These are phyloP conservation scores for Microbotryum intermedium DNA, from an alignment of 1,284 basidiomycete species.

Conservation along the genomic window DNA sequence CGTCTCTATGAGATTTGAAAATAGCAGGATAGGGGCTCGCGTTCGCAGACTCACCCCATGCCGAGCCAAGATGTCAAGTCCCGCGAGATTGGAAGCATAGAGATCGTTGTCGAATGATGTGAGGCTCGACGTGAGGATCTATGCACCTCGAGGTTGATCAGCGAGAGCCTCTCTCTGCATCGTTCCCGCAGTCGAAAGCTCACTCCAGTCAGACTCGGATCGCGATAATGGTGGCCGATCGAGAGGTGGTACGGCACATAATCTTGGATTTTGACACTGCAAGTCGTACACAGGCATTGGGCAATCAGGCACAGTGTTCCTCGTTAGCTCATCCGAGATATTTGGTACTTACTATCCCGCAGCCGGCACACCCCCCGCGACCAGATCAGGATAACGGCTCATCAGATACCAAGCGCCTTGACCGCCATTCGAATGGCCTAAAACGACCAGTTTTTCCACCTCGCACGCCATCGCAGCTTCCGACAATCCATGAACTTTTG, in stretches of 20 bases:
- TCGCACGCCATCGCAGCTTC: background rate
- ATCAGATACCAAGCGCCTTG: conserved; percentile 78
- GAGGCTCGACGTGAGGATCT: conserved; percentile 59
- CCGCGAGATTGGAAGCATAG: conserved; percentile 64
- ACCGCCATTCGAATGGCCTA: conserved; percentile 89
- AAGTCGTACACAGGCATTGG: conserved; percentile 43
- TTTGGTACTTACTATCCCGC: conserved; percentile 8
- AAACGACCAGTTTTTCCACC: conserved; percentile 49
- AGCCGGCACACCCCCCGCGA: conserved; percentile 45
- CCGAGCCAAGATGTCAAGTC: conserved; percentile 57
- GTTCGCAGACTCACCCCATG: conserved; percentile 49
- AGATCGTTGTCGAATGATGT: conserved; percentile 79
- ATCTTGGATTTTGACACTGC: conserved; percentile 71
- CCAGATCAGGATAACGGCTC: conserved; percentile 63
- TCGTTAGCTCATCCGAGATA: no score
- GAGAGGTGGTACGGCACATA: conserved; percentile 67
- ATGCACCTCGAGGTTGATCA: background rate
- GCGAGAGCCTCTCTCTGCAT: background rate
- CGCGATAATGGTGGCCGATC: conserved; percentile 55
- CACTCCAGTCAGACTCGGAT: conserved; percentile 56
- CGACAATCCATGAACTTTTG: conserved; percentile 1
- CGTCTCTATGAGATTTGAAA: background rate
- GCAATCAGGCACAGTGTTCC: conserved; percentile 1
- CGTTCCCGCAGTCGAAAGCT: background rate
- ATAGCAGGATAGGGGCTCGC: background rate